Base-by-base conservation (phyloP, 2,329 filamentous ascomycete species). In the Chaetomiaceae sp. region DNA sequence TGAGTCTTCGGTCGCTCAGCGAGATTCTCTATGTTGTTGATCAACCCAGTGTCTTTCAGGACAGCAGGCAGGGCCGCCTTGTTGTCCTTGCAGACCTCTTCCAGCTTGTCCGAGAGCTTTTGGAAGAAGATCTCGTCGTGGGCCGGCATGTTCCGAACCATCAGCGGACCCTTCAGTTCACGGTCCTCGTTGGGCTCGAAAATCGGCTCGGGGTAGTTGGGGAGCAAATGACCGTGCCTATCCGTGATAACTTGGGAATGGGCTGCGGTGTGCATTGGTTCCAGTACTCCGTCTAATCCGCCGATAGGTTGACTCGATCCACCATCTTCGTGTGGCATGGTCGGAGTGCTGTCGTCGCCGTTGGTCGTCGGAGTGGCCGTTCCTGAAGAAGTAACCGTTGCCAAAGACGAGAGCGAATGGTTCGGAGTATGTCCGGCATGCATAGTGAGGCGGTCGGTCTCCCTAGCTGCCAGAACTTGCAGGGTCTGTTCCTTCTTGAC, bases 371-470 rank as follows among this genome's bases (percentile, higher is more conserved):
- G 70, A 30, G 73, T 74, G 7, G 65, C 61, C 14, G 63, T 66
- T 10, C 67, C 70, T 2, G 75, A 75, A 11, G 72, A 71, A 8
- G 69, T 67, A 41, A 72, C 67, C 9, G 75, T 76, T 5, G 72
- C 71, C 14, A 81, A 66, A 2, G 75, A 66, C 4, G 80, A 81
- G 10, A 82, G 68, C 1, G 79, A 81, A 62, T 83, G 80, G 46
- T 75, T 83, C 6, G 81, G 81, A 1, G 81, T 84, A 65, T 84
- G 81, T 1, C 81, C 81, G 18, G 81, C 81, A 64, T 84, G 77
- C 75, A 85, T 79, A 0, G 75, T 82, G 36, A 83, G 73, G 40
- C 81, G 73, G 44, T 69, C 71, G 38, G 72, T 70, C 60, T 77
- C 79, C 5, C 74, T 70, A 7, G 75, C 75, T 21, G 70, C 71